Conservation (phyloP, 1,284 basidiomycete genomes). For the Malassezia japonica region DNA sequence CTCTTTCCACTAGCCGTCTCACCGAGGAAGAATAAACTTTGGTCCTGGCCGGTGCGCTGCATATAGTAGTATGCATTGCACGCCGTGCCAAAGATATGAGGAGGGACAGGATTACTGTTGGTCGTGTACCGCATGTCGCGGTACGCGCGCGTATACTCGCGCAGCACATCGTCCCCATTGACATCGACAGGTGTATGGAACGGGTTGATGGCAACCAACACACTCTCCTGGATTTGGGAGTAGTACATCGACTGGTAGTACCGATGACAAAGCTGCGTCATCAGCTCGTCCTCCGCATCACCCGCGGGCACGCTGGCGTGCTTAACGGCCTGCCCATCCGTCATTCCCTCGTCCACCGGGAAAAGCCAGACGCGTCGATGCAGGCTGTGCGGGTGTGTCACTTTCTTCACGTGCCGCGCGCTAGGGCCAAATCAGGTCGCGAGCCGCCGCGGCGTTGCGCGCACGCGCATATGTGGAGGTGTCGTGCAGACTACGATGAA, state of each 20-base stretch:
- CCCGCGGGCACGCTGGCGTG: background rate
- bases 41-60: constrained; percentile 84
- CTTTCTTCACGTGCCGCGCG: constrained; percentile 6
- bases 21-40: constrained; percentile 61
- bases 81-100: constrained; percentile 79
- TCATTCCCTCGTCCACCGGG: background rate
- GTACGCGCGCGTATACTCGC: constrained; percentile 38
- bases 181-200: constrained; percentile 36
- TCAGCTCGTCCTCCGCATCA: constrained; percentile 12
- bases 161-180: constrained; percentile 40
- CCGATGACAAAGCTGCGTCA: constrained; percentile 12
- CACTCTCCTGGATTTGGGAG: constrained; percentile 39
- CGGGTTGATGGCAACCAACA: constrained; percentile 43
- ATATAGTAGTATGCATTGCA: constrained; percentile 94
- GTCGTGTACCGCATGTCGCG: constrained; percentile 31
- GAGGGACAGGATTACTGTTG: constrained; percentile 52
- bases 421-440: background rate
- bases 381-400: constrained; percentile 2
- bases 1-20: constrained; percentile 89
- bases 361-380: background rate
- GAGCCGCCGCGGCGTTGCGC: background rate
- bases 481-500: too few species aligned
- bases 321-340: background rate
- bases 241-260: constrained; percentile 22
- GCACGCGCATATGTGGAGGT: background rate